Evolutionary conservation across 371 early-diverging fungal genomes (phyloP).

Genomic region (Nematocida displodere): DNA sequence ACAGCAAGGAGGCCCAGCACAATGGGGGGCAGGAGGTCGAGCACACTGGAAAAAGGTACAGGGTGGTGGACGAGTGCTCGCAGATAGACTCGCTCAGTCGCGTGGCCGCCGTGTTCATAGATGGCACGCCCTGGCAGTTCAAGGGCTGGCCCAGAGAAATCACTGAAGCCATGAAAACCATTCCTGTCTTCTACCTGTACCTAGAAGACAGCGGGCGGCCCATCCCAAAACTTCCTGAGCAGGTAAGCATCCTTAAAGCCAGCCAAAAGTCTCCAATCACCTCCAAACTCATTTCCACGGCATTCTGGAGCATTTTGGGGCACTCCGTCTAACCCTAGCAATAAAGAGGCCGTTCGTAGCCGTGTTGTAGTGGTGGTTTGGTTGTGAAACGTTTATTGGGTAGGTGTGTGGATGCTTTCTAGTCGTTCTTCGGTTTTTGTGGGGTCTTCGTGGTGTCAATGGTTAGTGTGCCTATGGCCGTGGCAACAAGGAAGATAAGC

Average conservation of each 20-base stretch:
- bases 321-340: neutral
- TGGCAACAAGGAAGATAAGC: slow-evolving; percentile 6
- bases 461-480: slow-evolving; percentile 6
- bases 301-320: slow-evolving; percentile 31
- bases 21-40: neutral
- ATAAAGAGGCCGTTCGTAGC: no score
- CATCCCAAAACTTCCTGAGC: neutral
- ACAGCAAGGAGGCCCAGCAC: neutral
- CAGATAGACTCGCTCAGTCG: neutral
- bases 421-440: no score
- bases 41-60: neutral
- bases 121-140: slow-evolving; percentile 41
- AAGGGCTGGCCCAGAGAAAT: slow-evolving; percentile 32
- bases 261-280: neutral
- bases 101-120: slow-evolving; percentile 37
- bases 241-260: neutral
- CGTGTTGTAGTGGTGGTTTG: no score
- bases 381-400: no score
- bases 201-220: neutral
- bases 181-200: slow-evolving; percentile 25
- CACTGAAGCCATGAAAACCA: neutral
- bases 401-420: no score
- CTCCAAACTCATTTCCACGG: neutral
- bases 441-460: neutral
- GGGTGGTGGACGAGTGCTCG: neutral